A percentile compares a stretch with the other conserved stretches of the same genome.
phyloP scores from a whole-genome alignment of 768 basidiomycete genomes.

The Trametes cingulata region DNA sequence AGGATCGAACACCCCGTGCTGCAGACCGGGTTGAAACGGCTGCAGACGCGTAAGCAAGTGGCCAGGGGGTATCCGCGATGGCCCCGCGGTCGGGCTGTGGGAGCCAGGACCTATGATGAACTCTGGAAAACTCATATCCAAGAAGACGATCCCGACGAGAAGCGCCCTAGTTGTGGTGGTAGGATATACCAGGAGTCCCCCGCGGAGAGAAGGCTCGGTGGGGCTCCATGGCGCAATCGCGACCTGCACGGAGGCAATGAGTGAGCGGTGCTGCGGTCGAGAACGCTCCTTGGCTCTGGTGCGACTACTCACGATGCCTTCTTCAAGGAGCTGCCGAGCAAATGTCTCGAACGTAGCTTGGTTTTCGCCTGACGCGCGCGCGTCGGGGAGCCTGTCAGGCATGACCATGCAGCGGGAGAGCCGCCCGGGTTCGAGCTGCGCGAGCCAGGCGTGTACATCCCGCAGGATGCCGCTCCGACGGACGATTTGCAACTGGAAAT shows the following conservation, averaged over 20 bases:
- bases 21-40: slow-evolving; percentile 19
- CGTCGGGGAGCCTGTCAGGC: slow-evolving; percentile 57
- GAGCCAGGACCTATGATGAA: slow-evolving; percentile 16
- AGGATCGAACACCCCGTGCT: slow-evolving; percentile 19
- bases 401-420: slow-evolving; percentile 53
- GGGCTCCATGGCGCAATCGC: slow-evolving; percentile 54
- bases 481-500: slow-evolving; percentile 43
- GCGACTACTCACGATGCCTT: slow-evolving; percentile 47
- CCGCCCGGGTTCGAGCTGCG: slow-evolving; percentile 40
- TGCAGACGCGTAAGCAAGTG: slow-evolving; percentile 17
- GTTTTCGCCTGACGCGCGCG: slow-evolving; percentile 50
- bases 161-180: slow-evolving; percentile 27
- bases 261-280: background rate
- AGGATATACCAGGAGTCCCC: slow-evolving; percentile 42
- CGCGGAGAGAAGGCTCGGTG: slow-evolving; percentile 43
- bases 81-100: background rate
- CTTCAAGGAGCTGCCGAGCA: slow-evolving; percentile 51
- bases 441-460: slow-evolving; percentile 54
- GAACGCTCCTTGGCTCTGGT: background rate
- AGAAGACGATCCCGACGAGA: slow-evolving; percentile 30
- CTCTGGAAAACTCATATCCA: slow-evolving; percentile 28
- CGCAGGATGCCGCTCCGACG: slow-evolving; percentile 43
- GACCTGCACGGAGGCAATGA: slow-evolving; percentile 37
- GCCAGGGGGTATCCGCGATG: slow-evolving; percentile 8
- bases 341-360: slow-evolving; percentile 55